Conservation (phyloP, 2,329 filamentous ascomycete species). For the Rutstroemia sp. region DNA sequence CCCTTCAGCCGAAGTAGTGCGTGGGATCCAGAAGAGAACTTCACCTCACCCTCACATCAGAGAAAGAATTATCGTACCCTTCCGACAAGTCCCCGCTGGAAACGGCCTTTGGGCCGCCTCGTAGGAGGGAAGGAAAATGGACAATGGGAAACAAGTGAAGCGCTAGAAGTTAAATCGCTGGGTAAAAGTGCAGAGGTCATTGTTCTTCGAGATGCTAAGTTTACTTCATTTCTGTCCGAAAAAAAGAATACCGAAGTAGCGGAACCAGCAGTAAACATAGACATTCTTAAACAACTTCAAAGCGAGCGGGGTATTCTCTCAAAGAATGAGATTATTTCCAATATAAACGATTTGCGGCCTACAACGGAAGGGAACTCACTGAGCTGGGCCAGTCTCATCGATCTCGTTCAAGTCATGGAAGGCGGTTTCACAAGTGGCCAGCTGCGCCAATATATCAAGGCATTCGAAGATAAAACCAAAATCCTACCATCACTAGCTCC, state of each 20-base stretch:
- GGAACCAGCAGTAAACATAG: constrained; percentile 18
- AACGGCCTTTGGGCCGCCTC: too few species aligned
- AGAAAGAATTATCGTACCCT: too few species aligned
- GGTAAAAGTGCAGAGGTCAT: constrained; percentile 25
- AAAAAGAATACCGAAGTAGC: not conserved
- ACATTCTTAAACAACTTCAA: constrained; percentile 25
- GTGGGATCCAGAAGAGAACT: too few species aligned
- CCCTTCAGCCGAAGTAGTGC: too few species aligned
- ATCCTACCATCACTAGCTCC: not conserved
- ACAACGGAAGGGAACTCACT: constrained; percentile 10
- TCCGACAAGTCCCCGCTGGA: too few species aligned
- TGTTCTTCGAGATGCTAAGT: constrained; percentile 26
- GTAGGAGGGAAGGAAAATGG: constrained; percentile 13
- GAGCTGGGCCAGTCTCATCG: constrained; percentile 23
- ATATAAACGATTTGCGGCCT: constrained; percentile 27
- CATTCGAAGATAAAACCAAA: not conserved
- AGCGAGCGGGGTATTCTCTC: constrained; percentile 25
- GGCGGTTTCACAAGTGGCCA: constrained; percentile 26
- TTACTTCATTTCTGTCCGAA: constrained; percentile 11
- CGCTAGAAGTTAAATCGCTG: constrained; percentile 9
- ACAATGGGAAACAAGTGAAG: constrained; percentile 19
- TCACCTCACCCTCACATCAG: too few species aligned
- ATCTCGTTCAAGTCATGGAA: constrained; percentile 22
- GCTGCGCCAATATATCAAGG: constrained; percentile 23
- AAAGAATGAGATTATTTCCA: constrained; percentile 22